Evolutionary conservation across 768 basidiomycete genomes (phyloP).

Genomic region (Coprinopsis strossmayeri): DNA sequence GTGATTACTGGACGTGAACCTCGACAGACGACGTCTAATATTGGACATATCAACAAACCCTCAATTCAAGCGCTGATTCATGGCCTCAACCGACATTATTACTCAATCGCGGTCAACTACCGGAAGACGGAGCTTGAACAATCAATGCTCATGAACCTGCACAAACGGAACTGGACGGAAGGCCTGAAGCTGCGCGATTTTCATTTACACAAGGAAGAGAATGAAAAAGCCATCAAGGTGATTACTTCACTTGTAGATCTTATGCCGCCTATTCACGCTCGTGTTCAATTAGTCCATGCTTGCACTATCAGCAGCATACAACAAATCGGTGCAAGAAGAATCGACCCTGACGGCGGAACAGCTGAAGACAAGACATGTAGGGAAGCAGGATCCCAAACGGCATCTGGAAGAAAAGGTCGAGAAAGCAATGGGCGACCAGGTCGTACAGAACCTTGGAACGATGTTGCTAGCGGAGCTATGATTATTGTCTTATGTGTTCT

Average conservation of each 20-base stretch:
- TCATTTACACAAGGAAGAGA: constrained; percentile 76
- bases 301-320: constrained; percentile 86
- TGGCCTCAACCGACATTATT: constrained; percentile 96
- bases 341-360: constrained; percentile 91
- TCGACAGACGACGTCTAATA: constrained; percentile 95
- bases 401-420: constrained; percentile 97
- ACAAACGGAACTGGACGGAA: constrained; percentile 99
- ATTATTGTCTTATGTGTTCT: too few species aligned
- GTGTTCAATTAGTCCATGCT: constrained; percentile 73
- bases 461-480: constrained; percentile 92
- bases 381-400: constrained; percentile 96
- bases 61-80: constrained; percentile 98
- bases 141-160: constrained; percentile 97
- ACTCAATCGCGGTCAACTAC: constrained; percentile 96
- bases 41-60: constrained; percentile 99
- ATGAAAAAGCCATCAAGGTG: constrained; percentile 95
- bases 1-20: constrained; percentile 92
- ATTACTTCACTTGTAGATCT: constrained; percentile 15
- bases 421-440: constrained; percentile 96
- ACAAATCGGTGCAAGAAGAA: constrained; percentile 97
- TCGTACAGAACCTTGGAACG: constrained; percentile 90
- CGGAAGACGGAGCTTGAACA: constrained; percentile 98
- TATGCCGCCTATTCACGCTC: constrained; percentile 8
- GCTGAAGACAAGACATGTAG: constrained; percentile 94
- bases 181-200: constrained; percentile 91